Base-by-base conservation (phyloP, 192 early-diverging fungal species). In the Rhizophlyctis rosea region DNA sequence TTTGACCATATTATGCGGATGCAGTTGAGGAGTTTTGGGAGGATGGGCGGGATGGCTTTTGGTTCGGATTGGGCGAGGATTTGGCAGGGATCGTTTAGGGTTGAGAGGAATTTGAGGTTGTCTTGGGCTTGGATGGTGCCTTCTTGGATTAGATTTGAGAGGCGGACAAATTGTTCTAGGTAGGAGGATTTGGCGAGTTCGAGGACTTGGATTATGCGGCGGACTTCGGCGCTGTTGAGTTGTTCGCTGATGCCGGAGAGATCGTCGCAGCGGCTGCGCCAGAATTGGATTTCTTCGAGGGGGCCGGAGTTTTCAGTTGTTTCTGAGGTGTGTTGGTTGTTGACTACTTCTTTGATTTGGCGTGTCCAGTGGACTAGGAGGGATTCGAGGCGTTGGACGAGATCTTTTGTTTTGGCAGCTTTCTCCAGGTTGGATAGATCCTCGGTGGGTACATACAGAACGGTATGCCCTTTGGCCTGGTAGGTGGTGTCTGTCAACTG, bases 261-360 rank as follows among this genome's bases (percentile, higher is more conserved):
- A 60, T 86, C 84, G 24, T 83, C 82, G 61, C 84, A 86, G 1
- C 84, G 62, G 32, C 64, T 76, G 31, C 77, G 39, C 84, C 84
- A 86, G 47, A 86, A 86, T 34, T 81, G 77, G 57, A 86, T 85
- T 54, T 86, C 84, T 50, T 86, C 84, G 48, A 86, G 60, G 4
- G 84, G 84, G 7, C 84, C 84, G 1, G 78, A 78, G 64, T 79
- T 86, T 61, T 86, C 84, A 32, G 74, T 65, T 48, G 73, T 77
- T 65, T 79, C 77, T 1, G 75, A 76, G 18, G 62, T 77, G 64
- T 86, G 83, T 56, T 86, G 84, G 39, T 77, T 78, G 65, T 85
- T 86, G 47, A 86, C 71, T 50, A 86, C 84, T 34, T 86, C 84
- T 61, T 86, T 86, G 58, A 86, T 86, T 57, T 86, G 84, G 16